These are phyloP conservation scores for Hortiboletus flavorubellus DNA, from an alignment of 768 basidiomycete species.

Conservation along the genomic window DNA sequence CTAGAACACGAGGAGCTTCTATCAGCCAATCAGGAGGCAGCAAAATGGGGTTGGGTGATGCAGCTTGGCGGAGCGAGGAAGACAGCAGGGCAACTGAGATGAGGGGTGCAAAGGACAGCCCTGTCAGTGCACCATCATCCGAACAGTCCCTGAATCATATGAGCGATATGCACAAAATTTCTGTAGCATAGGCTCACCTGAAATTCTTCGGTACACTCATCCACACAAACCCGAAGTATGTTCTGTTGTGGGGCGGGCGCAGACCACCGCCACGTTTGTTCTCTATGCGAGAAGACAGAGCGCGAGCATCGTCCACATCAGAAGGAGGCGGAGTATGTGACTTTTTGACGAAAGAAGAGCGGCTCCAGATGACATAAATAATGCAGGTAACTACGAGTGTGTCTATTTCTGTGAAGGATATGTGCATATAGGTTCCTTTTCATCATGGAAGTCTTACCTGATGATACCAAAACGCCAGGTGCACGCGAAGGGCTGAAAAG, in stretches of 20 bases:
- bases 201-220: conserved; percentile 92
- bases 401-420: conserved; percentile 48
- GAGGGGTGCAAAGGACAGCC: conserved; percentile 79
- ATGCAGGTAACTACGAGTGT: conserved; percentile 51
- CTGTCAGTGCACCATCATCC: conserved; percentile 86
- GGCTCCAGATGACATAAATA: conserved; percentile 61
- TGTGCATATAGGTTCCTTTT: conserved; percentile 3
- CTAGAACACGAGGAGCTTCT: conserved; percentile 62
- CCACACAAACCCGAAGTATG: conserved; percentile 73
- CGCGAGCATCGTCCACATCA: conserved; percentile 18
- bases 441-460: conserved; percentile 39
- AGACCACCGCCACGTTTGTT: conserved; percentile 34
- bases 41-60: conserved; percentile 27
- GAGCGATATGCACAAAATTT: conserved; percentile 4
- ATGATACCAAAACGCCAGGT: conserved; percentile 44
- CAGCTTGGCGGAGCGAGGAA: conserved; percentile 42
- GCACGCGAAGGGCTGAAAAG: conserved; percentile 10
- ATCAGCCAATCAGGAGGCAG: conserved; percentile 73
- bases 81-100: conserved; percentile 68
- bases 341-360: conserved; percentile 43
- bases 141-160: conserved; percentile 55
- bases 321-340: conserved; percentile 11
- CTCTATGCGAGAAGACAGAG: conserved; percentile 46
- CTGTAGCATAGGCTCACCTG: conserved; percentile 43
- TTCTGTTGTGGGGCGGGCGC: conserved; percentile 36